phyloP scores from a whole-genome alignment of 2,329 filamentous ascomycete genomes.

The Calonectria ilicicola region DNA sequence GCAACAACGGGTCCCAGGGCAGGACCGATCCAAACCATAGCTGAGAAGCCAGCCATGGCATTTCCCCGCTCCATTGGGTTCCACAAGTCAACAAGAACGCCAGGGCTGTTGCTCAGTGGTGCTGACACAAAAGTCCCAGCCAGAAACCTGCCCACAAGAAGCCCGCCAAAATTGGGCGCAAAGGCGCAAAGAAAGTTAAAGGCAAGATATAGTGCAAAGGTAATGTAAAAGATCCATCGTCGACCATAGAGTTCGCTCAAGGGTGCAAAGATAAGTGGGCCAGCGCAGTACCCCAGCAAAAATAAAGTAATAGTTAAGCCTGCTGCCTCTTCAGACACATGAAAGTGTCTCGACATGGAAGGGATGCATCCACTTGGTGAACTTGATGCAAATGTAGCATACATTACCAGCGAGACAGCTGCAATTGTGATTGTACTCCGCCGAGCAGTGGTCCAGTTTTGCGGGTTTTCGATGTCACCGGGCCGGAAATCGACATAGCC shows the following conservation, averaged over 20 bases:
- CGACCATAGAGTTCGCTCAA: constrained; percentile 69
- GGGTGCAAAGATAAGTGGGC: constrained; percentile 69
- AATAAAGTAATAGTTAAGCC: constrained; percentile 66
- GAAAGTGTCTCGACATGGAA: constrained; percentile 47
- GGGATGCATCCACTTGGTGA: neutral
- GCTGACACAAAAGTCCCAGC: constrained; percentile 68
- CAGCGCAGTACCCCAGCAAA: constrained; percentile 62
- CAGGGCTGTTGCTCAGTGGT: constrained; percentile 61
- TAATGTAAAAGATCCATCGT: constrained; percentile 64
- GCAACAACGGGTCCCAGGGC: constrained; percentile 65
- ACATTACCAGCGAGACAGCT: constrained; percentile 56
- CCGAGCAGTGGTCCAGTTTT: constrained; percentile 59
- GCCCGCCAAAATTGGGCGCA: constrained; percentile 62
- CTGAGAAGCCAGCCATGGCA: constrained; percentile 65
- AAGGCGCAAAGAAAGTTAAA: constrained; percentile 68
- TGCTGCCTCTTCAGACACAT: constrained; percentile 59
- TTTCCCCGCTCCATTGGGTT: constrained; percentile 62
- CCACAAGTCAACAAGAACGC: constrained; percentile 67
- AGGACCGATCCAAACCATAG: constrained; percentile 66
- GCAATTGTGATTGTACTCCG: constrained; percentile 55
- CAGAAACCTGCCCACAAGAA: constrained; percentile 67
- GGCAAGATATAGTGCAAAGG: constrained; percentile 60
- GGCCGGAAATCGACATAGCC: constrained; percentile 64
- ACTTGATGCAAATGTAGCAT: neutral
- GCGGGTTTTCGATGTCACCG: constrained; percentile 62